Percentiles rank a stretch among this genome's conserved stretches.
phyloP scores from a whole-genome alignment of 2,329 filamentous ascomycete species.

The Pestalotiopsis sp. region DNA sequence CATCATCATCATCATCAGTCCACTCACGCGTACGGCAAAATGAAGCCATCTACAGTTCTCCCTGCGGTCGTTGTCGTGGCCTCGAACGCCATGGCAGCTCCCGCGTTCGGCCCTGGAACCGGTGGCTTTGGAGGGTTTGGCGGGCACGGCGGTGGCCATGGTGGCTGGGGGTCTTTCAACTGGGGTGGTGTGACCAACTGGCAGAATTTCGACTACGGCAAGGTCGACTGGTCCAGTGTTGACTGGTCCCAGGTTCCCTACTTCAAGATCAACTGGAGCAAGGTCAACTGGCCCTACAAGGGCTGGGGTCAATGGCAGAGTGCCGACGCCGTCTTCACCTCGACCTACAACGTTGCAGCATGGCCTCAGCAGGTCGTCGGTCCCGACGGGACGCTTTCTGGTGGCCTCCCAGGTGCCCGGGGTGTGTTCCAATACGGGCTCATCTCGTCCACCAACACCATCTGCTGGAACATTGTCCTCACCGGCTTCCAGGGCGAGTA shows the following conservation, averaged over 20 bases:
- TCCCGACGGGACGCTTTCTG: slow-evolving; percentile 34
- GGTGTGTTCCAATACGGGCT: slow-evolving; percentile 56
- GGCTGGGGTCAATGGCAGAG: slow-evolving; percentile 3
- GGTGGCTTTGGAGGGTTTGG: background rate
- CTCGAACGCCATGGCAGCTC: background rate
- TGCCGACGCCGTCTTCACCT: slow-evolving; percentile 42
- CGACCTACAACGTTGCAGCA: slow-evolving; percentile 48
- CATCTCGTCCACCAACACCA: slow-evolving; percentile 46
- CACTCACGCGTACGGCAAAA: background rate
- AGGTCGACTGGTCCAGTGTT: slow-evolving; percentile 8
- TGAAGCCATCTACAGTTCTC: background rate
- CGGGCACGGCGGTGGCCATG: background rate
- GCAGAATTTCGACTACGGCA: background rate
- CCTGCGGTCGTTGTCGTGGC: background rate
- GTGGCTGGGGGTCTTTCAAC: background rate
- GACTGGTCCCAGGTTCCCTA: slow-evolving; percentile 5
- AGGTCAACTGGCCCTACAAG: slow-evolving; percentile 2
- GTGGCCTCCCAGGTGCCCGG: slow-evolving; percentile 44
- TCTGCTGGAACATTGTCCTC: slow-evolving; percentile 55
- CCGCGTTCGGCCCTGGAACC: background rate
- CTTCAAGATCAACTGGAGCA: slow-evolving; percentile 3
- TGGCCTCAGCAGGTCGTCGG: slow-evolving; percentile 53
- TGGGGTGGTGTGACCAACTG: background rate
- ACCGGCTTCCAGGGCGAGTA: slow-evolving; percentile 51
- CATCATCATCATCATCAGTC: too few relatives aligned